A percentile compares a stretch with the other conserved stretches of the same genome.
Evolutionary conservation across 1,139 yeast species (phyloP).

Genomic region (Scheffersomyces illinoinensis): DNA sequence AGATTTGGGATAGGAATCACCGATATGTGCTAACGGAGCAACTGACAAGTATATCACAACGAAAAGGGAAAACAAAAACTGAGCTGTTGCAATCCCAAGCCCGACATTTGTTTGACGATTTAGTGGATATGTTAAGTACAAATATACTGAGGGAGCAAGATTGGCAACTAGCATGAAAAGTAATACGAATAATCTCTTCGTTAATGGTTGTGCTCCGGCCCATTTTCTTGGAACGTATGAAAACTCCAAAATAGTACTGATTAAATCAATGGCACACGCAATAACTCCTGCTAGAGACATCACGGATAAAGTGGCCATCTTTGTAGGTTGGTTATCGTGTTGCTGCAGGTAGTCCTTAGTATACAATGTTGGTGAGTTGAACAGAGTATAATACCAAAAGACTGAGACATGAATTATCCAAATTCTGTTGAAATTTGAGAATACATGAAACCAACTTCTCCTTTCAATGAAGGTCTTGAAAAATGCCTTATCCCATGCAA

Average conservation of each 20-base stretch:
- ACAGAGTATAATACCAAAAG: constrained; percentile 61
- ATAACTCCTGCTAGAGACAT: constrained; percentile 55
- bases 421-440: constrained; percentile 59
- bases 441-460: constrained; percentile 60
- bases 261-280: constrained; percentile 43
- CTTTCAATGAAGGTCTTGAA: constrained; percentile 56
- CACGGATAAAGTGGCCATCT: constrained; percentile 44
- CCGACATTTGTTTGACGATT: constrained; percentile 28
- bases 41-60: constrained; percentile 46
- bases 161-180: constrained; percentile 28
- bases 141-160: constrained; percentile 42
- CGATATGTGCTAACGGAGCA: constrained; percentile 47
- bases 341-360: constrained; percentile 47
- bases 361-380: constrained; percentile 56
- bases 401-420: constrained; percentile 61
- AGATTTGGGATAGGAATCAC: constrained; percentile 23
- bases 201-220: constrained; percentile 52
- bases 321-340: constrained; percentile 50
- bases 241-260: constrained; percentile 45
- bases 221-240: constrained; percentile 55
- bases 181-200: constrained; percentile 35
- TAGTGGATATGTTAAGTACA: constrained; percentile 30
- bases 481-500: constrained; percentile 53
- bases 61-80: constrained; percentile 44
- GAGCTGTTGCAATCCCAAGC: constrained; percentile 39